Base-by-base conservation (phyloP, 225 moss, liverwort and hornwort species). In the Sphagnum tenellum region DNA sequence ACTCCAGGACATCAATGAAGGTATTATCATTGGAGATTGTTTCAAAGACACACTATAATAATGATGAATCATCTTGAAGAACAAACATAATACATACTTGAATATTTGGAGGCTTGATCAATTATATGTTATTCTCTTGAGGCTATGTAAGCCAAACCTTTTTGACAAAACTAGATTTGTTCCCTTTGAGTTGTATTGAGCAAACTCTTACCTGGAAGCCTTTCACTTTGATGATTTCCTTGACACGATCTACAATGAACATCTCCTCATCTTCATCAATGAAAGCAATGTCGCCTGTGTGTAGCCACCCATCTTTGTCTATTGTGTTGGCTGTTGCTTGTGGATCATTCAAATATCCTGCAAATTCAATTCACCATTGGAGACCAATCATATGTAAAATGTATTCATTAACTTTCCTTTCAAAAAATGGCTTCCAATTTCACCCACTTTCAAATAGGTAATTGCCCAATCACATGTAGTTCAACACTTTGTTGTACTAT, bases 221-320 rank as follows among this genome's bases (percentile, higher is more conserved):
- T 71, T 95, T 95, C 70, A 80, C 89, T 78, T 95, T 95, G 67
- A 95, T 95, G 0, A 92, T 85, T 63, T 95, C 94, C 71, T 95
- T 95, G n/a, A 95, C 88, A n/a, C 94, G 74, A 60, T 95, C 94
- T 0, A 95, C 88, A 44, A 95, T 91, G 56, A 95, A 95, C 66
- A 95, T 84, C 72, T 95, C 94, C 56, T 92, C 94, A 49, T 89
- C 84, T 8, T 87, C 83, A 56, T 95, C 94, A 46, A 95, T 81
- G 55, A 76, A 67, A 4, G 80, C 92, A 53, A 95, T 86, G 45
- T 95, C 94, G 7, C 94, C 94, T 0, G 94, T 95, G 74, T 92
- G 94, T 59, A 95, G 65, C 78, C 71, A 95, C 0, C 94, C 94
- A 48, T 82, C 91, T 65, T 88, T 80, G 65, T 95, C 89, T 12